A percentile compares a stretch with the other conserved stretches of the same genome.
Evolutionary conservation across 148 eudicot genomes (phyloP).

Genomic region (Tetragonia tetragonoides): DNA sequence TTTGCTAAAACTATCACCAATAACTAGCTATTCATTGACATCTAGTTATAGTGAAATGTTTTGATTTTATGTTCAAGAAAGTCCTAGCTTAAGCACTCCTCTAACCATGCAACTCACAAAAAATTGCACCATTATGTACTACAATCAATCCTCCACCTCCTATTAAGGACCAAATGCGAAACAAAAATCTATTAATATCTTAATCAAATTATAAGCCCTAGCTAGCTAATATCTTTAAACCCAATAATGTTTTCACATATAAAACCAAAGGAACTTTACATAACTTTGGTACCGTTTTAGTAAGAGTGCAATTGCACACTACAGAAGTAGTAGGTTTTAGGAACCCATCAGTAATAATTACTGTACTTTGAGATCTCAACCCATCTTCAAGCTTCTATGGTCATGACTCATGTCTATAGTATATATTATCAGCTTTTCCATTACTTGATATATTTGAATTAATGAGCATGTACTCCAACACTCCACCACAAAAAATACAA

Average conservation of each 20-base stretch:
- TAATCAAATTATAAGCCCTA: slow-evolving; percentile 1
- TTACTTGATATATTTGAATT: not conserved
- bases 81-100: not conserved
- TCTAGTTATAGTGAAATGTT: not conserved
- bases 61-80: slow-evolving; percentile 10
- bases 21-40: not conserved
- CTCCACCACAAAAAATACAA: not conserved
- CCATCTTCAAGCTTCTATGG: not conserved
- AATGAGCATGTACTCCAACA: not conserved
- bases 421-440: not conserved
- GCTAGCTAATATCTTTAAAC: not conserved
- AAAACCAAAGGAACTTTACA: not conserved
- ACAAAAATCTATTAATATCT: not conserved
- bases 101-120: not conserved
- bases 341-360: not conserved
- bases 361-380: not conserved
- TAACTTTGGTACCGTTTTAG: not conserved
- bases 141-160: not conserved
- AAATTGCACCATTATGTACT: not conserved
- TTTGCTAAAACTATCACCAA: not conserved
- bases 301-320: not conserved
- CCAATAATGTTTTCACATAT: not conserved
- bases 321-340: not conserved
- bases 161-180: not conserved
- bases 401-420: too few species aligned